phyloP scores from a whole-genome alignment of 352 stramenopile genomes.

The Lagenidium sp. region DNA sequence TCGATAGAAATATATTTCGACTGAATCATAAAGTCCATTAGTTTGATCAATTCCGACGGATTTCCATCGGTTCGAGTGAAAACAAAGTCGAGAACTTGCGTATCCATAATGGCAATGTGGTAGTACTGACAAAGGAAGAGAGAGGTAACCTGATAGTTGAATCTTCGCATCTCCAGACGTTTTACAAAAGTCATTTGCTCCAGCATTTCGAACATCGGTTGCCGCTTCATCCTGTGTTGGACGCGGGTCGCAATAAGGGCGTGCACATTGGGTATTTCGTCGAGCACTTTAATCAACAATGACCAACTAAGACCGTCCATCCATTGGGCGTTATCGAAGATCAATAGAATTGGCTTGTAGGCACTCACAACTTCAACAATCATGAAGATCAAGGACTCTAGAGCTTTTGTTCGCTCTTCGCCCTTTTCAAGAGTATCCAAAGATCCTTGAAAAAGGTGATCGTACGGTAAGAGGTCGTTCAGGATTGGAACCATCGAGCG shows the following conservation, averaged over 20 bases:
- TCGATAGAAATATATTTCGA: slow-evolving; percentile 59
- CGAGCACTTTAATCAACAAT: slow-evolving; percentile 44
- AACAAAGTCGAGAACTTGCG: slow-evolving; percentile 65
- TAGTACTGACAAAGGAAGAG: slow-evolving; percentile 70
- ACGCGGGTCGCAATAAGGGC: slow-evolving; percentile 40
- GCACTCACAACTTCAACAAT: slow-evolving; percentile 42
- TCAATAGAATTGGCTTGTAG: slow-evolving; percentile 49
- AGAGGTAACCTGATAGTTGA: slow-evolving; percentile 58
- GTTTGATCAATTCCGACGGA: slow-evolving; percentile 48
- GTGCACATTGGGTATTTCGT: slow-evolving; percentile 47
- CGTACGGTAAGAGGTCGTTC: slow-evolving; percentile 42
- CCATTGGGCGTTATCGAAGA: slow-evolving; percentile 72
- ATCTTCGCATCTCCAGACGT: slow-evolving; percentile 41
- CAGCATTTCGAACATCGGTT: slow-evolving; percentile 29
- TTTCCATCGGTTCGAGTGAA: slow-evolving; percentile 61
- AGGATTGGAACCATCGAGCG: slow-evolving; percentile 30
- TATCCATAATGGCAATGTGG: slow-evolving; percentile 78
- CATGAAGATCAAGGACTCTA: slow-evolving; percentile 43
- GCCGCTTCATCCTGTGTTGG: slow-evolving; percentile 21
- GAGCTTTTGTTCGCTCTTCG: slow-evolving; percentile 34
- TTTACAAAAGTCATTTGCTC: slow-evolving; percentile 25
- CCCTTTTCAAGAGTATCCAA: slow-evolving; percentile 17
- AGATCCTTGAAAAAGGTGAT: slow-evolving; percentile 15
- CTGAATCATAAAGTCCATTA: slow-evolving; percentile 62
- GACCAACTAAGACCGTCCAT: slow-evolving; percentile 57